Conservation (phyloP, 192 early-diverging fungal genomes). For the Endogone sp. region DNA sequence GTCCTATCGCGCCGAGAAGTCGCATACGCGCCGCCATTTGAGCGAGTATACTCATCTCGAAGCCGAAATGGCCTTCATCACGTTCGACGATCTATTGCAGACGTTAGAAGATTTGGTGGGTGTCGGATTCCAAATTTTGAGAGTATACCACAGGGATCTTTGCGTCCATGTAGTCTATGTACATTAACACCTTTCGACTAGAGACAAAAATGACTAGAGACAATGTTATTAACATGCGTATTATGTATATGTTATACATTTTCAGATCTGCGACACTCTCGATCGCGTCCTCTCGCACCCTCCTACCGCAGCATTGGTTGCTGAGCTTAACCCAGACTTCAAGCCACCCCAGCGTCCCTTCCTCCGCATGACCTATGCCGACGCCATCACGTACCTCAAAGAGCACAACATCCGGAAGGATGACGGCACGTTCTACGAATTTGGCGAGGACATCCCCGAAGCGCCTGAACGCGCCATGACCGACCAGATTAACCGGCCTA, state of each 20-base stretch:
- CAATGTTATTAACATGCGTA: too few species aligned
- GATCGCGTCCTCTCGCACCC: conserved; percentile 77
- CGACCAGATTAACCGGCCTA: conserved; percentile 94
- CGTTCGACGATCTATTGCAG: conserved; percentile 85
- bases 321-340: conserved; percentile 92
- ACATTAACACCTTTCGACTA: too few species aligned
- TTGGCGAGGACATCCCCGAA: conserved; percentile 99
- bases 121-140: too few species aligned
- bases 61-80: conserved; percentile 92
- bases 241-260: too few species aligned
- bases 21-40: conserved; percentile 93
- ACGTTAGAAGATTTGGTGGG: conserved; percentile 85
- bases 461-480: conserved; percentile 98
- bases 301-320: conserved; percentile 65
- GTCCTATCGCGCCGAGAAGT: conserved; percentile 97
- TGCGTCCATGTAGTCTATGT: too few species aligned
- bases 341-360: conserved; percentile 82
- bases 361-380: conserved; percentile 91
- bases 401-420: conserved; percentile 87
- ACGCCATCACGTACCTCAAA: conserved; percentile 94
- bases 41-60: conserved; percentile 98
- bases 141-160: too few species aligned
- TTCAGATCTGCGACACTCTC: conserved; percentile 65
- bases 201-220: too few species aligned
- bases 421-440: conserved; percentile 86